phyloP scores from a whole-genome alignment of 352 stramenopile genomes.

The Phytophthora pistaciae region DNA sequence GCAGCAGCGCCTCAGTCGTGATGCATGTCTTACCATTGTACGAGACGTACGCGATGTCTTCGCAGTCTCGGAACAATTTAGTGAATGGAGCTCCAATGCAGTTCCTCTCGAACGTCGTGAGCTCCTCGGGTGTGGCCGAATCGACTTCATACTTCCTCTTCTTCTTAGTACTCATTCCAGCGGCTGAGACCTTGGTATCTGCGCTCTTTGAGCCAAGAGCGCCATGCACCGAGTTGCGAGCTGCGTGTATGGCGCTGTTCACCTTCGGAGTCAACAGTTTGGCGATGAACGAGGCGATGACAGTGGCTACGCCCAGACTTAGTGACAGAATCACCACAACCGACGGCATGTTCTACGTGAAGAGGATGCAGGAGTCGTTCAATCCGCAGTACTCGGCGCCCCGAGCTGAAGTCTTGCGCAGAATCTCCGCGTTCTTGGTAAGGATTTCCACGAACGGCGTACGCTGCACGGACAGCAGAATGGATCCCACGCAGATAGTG shows the following conservation, averaged over 20 bases:
- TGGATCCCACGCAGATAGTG: conserved; percentile 1
- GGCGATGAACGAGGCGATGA: conserved; percentile 9
- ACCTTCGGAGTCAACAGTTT: conserved; percentile 4
- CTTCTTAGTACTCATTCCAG: neutral
- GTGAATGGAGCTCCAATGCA: conserved; percentile 19
- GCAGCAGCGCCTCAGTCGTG: conserved; percentile 11
- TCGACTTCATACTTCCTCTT: neutral
- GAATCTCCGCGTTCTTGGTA: conserved; percentile 15
- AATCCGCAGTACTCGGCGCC: conserved; percentile 25
- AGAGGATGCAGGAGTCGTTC: conserved; percentile 33
- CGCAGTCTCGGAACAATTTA: conserved; percentile 13
- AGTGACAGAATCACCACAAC: conserved; percentile 13
- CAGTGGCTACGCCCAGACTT: neutral
- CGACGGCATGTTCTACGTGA: conserved; percentile 17
- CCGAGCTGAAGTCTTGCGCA: conserved; percentile 21
- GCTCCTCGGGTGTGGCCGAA: neutral
- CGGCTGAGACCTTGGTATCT: neutral
- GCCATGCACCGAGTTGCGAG: neutral
- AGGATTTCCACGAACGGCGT: conserved; percentile 19
- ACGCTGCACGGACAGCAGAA: conserved; percentile 5
- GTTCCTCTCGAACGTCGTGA: conserved; percentile 22
- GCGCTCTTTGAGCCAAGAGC: neutral
- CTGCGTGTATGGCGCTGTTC: too few relatives aligned
- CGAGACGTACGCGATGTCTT: conserved; percentile 16
- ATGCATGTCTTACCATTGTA: conserved; percentile 21